Base-by-base conservation (phyloP, 2,329 filamentous ascomycete species). In the Fusarium austroafricanum region DNA sequence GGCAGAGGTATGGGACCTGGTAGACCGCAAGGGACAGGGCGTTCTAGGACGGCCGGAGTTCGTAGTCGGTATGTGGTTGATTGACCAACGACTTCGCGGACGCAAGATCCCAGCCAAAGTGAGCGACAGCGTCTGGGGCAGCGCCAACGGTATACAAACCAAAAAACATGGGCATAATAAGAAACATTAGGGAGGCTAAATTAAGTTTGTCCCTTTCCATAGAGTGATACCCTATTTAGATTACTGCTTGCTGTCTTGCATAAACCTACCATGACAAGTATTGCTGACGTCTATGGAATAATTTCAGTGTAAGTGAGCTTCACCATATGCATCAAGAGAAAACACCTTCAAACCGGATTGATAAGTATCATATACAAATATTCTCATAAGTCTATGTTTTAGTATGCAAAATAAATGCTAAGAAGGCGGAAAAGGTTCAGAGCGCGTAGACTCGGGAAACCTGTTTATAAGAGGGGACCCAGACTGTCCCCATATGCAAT, bases 61-160 rank as follows among this genome's bases (percentile, higher is more conserved):
- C 76, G 90, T 96, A 0, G 92, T 95, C 2, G 92, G 92, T 11
- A 84, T 93, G 81, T 96, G 92, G 92, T 79, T 96, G 47, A 87
- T 96, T 35, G 92, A 96, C 76, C 92, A 94, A 82, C 82, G 91
- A 61, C 80, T 96, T n/a, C 88, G 91, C 68, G 93, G 92, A 2
- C 82, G 92, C 61, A 96, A 96, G 81, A 82, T 95, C 20, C 92
- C 93, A 0, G 81, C 85, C 15, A 87, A 86, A 72, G 90, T 95
- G 11, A 85, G 85, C 51, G 88, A 90, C 49, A 93, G 90, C 73
- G 90, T 95, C 7, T 96, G 92, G 92, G 85, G 84, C 29, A 93
- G 91, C 72, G 91, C 83, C 20, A 82, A 79, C 64, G 85, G 82
- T 5, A 77, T 86, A 74, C 56, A 71, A 37, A 53, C 52, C 33